Evolutionary conservation across 495 filamentous ascomycete species (phyloP).

Genomic region (Sphaerosporella brunnea): DNA sequence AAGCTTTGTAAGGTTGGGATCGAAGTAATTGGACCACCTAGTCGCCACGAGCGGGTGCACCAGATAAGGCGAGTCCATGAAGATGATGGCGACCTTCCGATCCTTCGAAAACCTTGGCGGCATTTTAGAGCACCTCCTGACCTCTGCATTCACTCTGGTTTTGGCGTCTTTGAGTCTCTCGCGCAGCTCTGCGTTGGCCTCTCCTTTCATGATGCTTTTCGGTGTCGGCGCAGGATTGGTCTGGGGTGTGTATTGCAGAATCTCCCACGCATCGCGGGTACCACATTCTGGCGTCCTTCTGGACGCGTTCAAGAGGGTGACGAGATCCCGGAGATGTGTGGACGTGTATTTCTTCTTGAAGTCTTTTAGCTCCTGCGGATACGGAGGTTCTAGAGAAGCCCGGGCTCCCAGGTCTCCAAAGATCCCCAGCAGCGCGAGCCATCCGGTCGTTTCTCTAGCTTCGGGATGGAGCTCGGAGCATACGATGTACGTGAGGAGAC

Average conservation of each 20-base stretch:
- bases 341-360: constrained; percentile 39
- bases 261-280: constrained; percentile 36
- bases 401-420: constrained; percentile 42
- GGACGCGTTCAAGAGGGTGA: constrained; percentile 41
- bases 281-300: constrained; percentile 37
- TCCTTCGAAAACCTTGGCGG: constrained; percentile 40
- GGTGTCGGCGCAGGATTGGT: constrained; percentile 23
- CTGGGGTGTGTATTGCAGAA: constrained; percentile 28
- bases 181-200: constrained; percentile 18
- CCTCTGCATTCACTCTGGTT: constrained; percentile 34
- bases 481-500: constrained; percentile 40
- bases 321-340: constrained; percentile 38
- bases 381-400: constrained; percentile 26
- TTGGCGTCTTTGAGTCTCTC: constrained; percentile 29
- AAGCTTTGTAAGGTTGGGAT: constrained; percentile 35
- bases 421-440: constrained; percentile 39
- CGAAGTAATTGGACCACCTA: constrained; percentile 38
- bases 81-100: constrained; percentile 38
- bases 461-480: constrained; percentile 33
- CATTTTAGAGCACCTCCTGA: constrained; percentile 36
- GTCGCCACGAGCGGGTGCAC: constrained; percentile 44
- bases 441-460: constrained; percentile 32
- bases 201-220: constrained; percentile 31
- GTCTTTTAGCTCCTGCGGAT: constrained; percentile 40
- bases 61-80: constrained; percentile 36